Evolutionary conservation across 441 rosid genomes (phyloP).

Genomic region (Dalechampia spathulata): DNA sequence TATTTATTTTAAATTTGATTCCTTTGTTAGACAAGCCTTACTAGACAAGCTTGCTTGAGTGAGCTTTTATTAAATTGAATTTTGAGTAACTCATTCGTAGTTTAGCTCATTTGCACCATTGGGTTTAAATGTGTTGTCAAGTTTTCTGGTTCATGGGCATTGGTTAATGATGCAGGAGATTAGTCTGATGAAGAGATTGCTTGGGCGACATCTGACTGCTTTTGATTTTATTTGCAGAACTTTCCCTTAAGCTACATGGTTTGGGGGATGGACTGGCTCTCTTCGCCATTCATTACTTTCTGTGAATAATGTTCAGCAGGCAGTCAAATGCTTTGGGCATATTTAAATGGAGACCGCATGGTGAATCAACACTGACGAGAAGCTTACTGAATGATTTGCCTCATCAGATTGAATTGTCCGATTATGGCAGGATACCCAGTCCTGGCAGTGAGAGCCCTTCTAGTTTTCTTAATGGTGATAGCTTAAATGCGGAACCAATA

Average conservation of each 20-base stretch:
- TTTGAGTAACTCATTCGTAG: no score
- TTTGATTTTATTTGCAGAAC: slow-evolving; percentile 22
- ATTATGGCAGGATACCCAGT: slow-evolving; percentile 75
- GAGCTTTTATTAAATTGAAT: no score
- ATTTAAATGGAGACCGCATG: slow-evolving; percentile 58
- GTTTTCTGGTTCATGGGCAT: no score
- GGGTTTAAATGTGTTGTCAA: no score
- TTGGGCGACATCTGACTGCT: no score
- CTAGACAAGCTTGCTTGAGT: no score
- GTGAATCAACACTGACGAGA: slow-evolving; percentile 65
- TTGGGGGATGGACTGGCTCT: slow-evolving; percentile 82
- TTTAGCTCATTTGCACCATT: no score
- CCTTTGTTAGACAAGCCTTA: no score
- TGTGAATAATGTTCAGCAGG: slow-evolving; percentile 80
- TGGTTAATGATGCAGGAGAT: neutral
- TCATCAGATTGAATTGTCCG: slow-evolving; percentile 85
- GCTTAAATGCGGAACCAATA: slow-evolving; percentile 70
- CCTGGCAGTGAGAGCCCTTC: slow-evolving; percentile 98
- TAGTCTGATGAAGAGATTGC: neutral
- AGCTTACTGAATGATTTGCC: slow-evolving; percentile 74
- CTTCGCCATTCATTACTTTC: slow-evolving; percentile 43
- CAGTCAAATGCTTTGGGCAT: slow-evolving; percentile 50
- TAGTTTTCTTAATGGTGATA: slow-evolving; percentile 90
- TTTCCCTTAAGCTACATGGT: slow-evolving; percentile 14
- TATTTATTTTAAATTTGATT: no score